phyloP scores from a whole-genome alignment of 78 protist genomes.

The slime mould (Dictyostelium discoideum) region DNA sequence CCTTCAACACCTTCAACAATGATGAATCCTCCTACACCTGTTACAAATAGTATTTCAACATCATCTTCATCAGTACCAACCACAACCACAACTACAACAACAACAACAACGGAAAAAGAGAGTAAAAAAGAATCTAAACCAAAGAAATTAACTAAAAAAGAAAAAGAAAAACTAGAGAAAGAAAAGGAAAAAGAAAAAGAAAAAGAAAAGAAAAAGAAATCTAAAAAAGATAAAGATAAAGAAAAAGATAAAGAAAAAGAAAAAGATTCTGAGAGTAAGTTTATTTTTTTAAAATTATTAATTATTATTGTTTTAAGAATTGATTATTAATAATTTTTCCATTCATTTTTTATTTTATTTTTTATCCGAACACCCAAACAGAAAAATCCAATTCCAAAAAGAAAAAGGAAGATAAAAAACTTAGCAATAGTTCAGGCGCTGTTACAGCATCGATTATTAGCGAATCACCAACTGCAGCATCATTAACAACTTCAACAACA shows the following conservation, averaged over 20 bases:
- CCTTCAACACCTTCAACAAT: not conserved
- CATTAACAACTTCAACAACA: not conserved
- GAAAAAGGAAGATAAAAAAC: not conserved
- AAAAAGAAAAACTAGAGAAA: not conserved
- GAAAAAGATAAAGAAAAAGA: not conserved
- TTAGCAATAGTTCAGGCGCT: not conserved
- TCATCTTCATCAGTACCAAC: not conserved
- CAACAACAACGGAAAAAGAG: not conserved
- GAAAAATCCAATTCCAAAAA: not conserved
- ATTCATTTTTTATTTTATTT: too few species aligned
- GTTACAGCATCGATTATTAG: not conserved
- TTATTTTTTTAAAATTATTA: too few species aligned
- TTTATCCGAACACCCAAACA: too few species aligned
- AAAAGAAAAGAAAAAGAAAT: not conserved
- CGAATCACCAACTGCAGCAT: not conserved
- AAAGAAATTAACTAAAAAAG: slow-evolving; percentile 2
- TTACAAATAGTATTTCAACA: not conserved
- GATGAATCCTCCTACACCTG: not conserved
- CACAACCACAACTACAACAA: too few species aligned
- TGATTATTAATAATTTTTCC: too few species aligned
- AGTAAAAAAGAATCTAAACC: not conserved
- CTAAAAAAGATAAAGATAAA: not conserved
- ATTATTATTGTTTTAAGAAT: too few species aligned
- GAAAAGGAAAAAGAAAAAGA: not conserved
- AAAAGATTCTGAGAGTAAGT: not conserved